Percentiles rank a stretch among this genome's conserved stretches.
These are phyloP conservation scores for Xylaria sp. DNA, from an alignment of 2,329 filamentous ascomycete genomes.

Conservation along the genomic window DNA sequence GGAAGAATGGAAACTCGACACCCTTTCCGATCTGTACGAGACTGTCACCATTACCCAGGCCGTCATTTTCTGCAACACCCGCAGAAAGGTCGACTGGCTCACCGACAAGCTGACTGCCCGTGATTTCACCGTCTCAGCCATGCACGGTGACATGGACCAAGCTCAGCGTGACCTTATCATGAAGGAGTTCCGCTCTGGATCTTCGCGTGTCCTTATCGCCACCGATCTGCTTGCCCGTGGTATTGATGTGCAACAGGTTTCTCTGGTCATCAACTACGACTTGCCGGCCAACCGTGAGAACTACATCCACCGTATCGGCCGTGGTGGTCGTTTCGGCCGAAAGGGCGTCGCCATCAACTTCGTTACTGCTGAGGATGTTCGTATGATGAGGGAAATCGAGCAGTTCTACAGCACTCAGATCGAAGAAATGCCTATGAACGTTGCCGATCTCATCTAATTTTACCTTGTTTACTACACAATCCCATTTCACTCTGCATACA, in stretches of 20 bases:
- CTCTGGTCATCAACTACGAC: conserved; percentile 99
- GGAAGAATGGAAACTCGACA: conserved; percentile 99
- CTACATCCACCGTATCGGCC: conserved; percentile 99
- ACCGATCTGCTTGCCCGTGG: conserved; percentile 98
- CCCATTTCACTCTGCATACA: conserved; percentile 44
- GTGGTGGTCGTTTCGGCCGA: conserved; percentile 98
- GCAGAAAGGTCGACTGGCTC: conserved; percentile 99
- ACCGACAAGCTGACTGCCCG: conserved; percentile 98
- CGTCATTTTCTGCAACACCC: conserved; percentile 99
- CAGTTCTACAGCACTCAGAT: conserved; percentile 99
- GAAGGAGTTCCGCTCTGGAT: conserved; percentile 99
- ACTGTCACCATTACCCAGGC: conserved; percentile 99
- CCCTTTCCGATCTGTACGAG: conserved; percentile 98
- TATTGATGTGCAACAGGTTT: conserved; percentile 99
- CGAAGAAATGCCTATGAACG: conserved; percentile 99
- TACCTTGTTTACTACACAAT: conserved; percentile 33
- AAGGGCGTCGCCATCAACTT: conserved; percentile 99
- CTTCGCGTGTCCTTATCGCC: conserved; percentile 97
- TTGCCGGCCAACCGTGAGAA: conserved; percentile 99
- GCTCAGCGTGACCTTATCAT: conserved; percentile 98
- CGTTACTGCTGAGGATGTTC: conserved; percentile 97
- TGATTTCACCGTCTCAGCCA: conserved; percentile 99
- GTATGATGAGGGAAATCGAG: conserved; percentile 99
- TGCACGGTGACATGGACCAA: conserved; percentile 99
- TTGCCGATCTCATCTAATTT: conserved; percentile 77